Conservation (phyloP, 768 basidiomycete genomes). For the Leucosporidium scottii region DNA sequence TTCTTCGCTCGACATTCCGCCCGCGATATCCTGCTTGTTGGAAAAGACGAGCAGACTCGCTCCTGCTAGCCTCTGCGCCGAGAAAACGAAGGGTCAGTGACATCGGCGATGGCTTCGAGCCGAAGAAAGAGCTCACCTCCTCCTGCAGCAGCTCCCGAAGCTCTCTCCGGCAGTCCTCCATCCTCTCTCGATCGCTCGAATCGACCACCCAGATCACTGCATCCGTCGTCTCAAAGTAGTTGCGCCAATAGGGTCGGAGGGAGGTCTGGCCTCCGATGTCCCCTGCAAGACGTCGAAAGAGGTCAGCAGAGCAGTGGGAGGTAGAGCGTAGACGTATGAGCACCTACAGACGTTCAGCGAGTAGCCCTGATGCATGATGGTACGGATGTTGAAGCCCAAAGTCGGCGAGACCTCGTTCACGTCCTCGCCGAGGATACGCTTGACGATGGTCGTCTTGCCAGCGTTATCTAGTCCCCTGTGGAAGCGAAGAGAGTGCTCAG, state of each 20-base stretch:
- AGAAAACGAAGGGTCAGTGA: background rate
- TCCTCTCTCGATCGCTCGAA: conserved; percentile 81
- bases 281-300: conserved; percentile 53
- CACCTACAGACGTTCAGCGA: conserved; percentile 63
- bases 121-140: conserved; percentile 58
- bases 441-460: conserved; percentile 95
- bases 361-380: conserved; percentile 73
- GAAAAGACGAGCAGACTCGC: conserved; percentile 56
- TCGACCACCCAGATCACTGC: conserved; percentile 99
- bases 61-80: conserved; percentile 73
- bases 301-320: conserved; percentile 1
- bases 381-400: conserved; percentile 98
- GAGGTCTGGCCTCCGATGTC: conserved; percentile 96
- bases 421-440: conserved; percentile 88
- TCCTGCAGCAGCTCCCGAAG: conserved; percentile 77
- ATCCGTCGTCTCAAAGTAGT: conserved; percentile 98
- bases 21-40: conserved; percentile 92
- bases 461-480: conserved; percentile 92
- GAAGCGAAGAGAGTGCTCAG: background rate
- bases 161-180: conserved; percentile 82
- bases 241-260: conserved; percentile 94
- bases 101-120: background rate
- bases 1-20: conserved; percentile 72
- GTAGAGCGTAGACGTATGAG: background rate
- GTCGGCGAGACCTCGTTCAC: conserved; percentile 83